phyloP scores from a whole-genome alignment of 1,284 basidiomycete species.

The Puccinia polysora region DNA sequence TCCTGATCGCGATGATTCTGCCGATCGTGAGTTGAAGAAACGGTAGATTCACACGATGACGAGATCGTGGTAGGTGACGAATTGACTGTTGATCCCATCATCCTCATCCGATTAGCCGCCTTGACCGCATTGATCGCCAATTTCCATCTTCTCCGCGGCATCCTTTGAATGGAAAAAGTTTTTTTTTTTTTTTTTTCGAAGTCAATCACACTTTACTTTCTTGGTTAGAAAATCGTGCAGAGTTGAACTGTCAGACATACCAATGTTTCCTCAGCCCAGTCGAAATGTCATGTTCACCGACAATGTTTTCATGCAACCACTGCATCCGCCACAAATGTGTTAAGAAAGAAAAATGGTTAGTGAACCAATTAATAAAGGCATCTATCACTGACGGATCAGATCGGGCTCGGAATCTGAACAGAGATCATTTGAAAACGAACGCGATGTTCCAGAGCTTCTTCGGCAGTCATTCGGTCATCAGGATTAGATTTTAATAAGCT shows the following conservation, averaged over 20 bases:
- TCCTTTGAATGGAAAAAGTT: slow-evolving; percentile 7
- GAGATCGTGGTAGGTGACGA: background rate
- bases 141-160: slow-evolving; percentile 47
- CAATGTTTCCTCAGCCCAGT: slow-evolving; percentile 32
- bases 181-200: too few species aligned
- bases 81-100: slow-evolving; percentile 42
- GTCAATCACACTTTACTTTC: too few species aligned
- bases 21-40: too few species aligned
- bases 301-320: slow-evolving; percentile 22
- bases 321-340: background rate
- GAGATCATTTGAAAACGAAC: slow-evolving; percentile 47
- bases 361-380: background rate
- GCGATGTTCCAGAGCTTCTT: slow-evolving; percentile 65
- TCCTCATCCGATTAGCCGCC: slow-evolving; percentile 51
- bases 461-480: slow-evolving; percentile 66
- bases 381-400: background rate
- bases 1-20: background rate
- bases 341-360: background rate
- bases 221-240: too few species aligned
- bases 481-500: slow-evolving; percentile 71
- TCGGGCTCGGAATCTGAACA: too few species aligned
- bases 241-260: background rate
- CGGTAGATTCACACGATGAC: background rate
- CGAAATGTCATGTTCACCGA: slow-evolving; percentile 18
- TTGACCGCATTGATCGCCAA: slow-evolving; percentile 52